A percentile compares a stretch with the other conserved stretches of the same genome.
Evolutionary conservation across 345 rosid genomes (phyloP).

Genomic region (Ceriops zippeliana): DNA sequence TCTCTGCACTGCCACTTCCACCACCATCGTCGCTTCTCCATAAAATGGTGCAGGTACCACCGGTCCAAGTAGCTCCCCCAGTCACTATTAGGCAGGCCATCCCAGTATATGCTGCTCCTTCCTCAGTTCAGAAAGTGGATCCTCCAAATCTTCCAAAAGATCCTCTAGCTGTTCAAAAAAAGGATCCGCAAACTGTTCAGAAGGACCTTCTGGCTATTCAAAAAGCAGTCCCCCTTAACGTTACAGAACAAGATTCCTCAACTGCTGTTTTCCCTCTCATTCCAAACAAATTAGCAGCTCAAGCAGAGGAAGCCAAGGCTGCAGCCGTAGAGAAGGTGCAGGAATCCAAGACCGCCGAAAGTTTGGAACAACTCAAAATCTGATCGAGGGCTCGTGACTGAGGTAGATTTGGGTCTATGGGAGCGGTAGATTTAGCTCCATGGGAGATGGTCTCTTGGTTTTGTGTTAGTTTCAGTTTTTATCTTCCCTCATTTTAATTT

Average conservation of each 20-base stretch:
- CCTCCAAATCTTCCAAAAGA: slow-evolving; percentile 23
- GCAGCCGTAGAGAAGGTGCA: slow-evolving; percentile 20
- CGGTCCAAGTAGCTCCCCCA: slow-evolving; percentile 55
- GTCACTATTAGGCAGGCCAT: slow-evolving; percentile 71
- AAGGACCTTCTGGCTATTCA: background rate
- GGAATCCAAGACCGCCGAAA: slow-evolving; percentile 38
- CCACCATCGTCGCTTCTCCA: slow-evolving; percentile 39
- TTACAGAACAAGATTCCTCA: slow-evolving; percentile 4
- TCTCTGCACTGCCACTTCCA: slow-evolving; percentile 75
- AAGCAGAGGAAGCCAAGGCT: slow-evolving; percentile 32
- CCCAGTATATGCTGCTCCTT: slow-evolving; percentile 69
- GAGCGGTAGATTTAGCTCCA: background rate
- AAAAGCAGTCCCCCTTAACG: slow-evolving; percentile 2
- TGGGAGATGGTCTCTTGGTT: slow-evolving; percentile 5
- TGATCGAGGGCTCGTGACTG: slow-evolving; percentile 33
- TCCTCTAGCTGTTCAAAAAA: slow-evolving; percentile 9
- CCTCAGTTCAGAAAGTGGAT: slow-evolving; percentile 39
- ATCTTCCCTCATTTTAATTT: slow-evolving; percentile 22
- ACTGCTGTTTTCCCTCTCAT: slow-evolving; percentile 13
- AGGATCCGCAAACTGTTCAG: slow-evolving; percentile 5
- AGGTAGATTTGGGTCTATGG: background rate
- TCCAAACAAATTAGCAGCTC: slow-evolving; percentile 10
- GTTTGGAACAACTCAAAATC: slow-evolving; percentile 56
- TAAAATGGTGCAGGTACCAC: slow-evolving; percentile 35
- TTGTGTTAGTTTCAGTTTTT: slow-evolving; percentile 32